Base-by-base conservation (phyloP, 495 filamentous ascomycete genomes). In the Lasiosphaeria ovina region DNA sequence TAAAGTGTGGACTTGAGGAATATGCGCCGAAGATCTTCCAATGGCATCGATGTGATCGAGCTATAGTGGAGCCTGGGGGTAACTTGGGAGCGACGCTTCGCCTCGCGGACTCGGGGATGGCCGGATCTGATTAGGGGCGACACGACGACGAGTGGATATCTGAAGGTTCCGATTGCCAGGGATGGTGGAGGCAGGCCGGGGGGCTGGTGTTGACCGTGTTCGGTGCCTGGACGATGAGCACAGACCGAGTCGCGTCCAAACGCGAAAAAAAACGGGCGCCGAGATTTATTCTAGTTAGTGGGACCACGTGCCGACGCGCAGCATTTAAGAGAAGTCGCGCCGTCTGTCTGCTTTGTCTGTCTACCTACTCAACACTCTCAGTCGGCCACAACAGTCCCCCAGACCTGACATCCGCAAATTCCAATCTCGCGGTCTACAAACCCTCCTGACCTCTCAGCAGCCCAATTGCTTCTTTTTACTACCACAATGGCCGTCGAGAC, bases 401-500 rank as follows among this genome's bases (percentile, higher is more conserved):
- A 44, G 48, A 52, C 58, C 51, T 64, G 44, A 51, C 34, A 9
- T 50, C 33, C 32, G 5, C 16, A 24, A 38, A 16, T 49, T 58
- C 52, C 14, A 47, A 51, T 62, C 47, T 35, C 49, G 17, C 54
- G 57, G 55, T 47, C 49, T 16, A 35, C n/a, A 55, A 40, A 48
- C 47, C 45, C 6, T 57, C 47, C 47, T n/a, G 31, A 44, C 24
- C 44, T 58, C 48, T 53, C 59, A 60, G 32, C 45, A 34, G n/a
- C 31, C 51, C 48, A 47, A 32, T 49, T 44, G 36, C 53, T 57
- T 51, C 57, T 35, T 31, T 48, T 58, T 36, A 54, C 51, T 16
- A 35, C 59, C 66, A 68, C 76, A 73, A 90, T 92, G 90, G 78
- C 89, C 66, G 78, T 84, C 55, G 79, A 89, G 68, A 71, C 91